Evolutionary conservation across 441 rosid genomes (phyloP).

Genomic region (Brassica balearica): DNA sequence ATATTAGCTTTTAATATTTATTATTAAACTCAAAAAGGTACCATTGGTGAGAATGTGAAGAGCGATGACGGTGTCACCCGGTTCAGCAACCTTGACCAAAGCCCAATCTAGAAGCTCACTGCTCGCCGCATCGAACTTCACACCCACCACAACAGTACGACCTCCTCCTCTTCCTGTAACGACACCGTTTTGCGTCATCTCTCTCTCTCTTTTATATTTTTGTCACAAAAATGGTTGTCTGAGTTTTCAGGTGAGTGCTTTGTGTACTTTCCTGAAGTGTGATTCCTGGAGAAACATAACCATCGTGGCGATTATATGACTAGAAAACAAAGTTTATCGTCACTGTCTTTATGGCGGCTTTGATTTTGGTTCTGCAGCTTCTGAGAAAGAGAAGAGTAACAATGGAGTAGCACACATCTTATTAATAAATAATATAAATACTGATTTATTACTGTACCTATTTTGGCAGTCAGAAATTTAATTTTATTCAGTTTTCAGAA

Average conservation of each 20-base stretch:
- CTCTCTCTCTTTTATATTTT: neutral
- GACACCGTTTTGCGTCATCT: constrained; percentile 35
- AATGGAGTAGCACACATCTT: constrained; percentile 33
- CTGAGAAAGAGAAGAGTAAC: constrained; percentile 41
- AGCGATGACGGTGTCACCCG: constrained; percentile 69
- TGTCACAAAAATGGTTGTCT: constrained; percentile 12
- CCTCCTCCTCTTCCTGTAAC: constrained; percentile 48
- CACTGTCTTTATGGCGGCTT: neutral
- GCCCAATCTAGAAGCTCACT: constrained; percentile 75
- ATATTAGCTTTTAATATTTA: neutral
- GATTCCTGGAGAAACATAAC: constrained; percentile 25
- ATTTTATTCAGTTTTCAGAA: neutral
- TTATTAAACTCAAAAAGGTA: constrained; percentile 19
- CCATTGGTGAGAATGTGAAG: constrained; percentile 69
- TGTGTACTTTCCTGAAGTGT: constrained; percentile 20
- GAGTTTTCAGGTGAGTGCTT: constrained; percentile 22
- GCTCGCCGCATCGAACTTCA: constrained; percentile 63
- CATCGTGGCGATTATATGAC: constrained; percentile 38
- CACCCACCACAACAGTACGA: constrained; percentile 65
- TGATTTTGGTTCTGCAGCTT: constrained; percentile 34
- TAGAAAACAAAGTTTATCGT: neutral
- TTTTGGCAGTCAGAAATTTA: constrained; percentile 4
- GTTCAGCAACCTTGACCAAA: constrained; percentile 73
- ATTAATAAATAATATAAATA: neutral
- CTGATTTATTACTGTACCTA: constrained; percentile 3